Percentiles rank a stretch among this genome's conserved stretches.
These are phyloP conservation scores for Monosporascus ibericus DNA, from an alignment of 2,329 filamentous ascomycete species.

Conservation along the genomic window DNA sequence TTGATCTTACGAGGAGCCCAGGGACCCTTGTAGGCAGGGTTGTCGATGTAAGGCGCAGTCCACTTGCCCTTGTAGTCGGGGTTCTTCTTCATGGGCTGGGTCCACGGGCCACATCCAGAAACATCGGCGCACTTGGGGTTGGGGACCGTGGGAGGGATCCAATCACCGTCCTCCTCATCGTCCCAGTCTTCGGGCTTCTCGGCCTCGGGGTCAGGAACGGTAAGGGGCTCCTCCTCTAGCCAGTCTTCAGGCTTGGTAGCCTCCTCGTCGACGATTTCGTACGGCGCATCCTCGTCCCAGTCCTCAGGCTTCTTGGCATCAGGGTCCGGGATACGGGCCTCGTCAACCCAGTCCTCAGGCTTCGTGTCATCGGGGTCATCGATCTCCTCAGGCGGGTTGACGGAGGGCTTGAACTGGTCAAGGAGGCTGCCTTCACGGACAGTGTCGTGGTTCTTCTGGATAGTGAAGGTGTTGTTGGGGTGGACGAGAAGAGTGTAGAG, in stretches of 20 bases:
- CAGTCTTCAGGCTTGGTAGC: constrained; percentile 91
- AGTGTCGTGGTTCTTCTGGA: constrained; percentile 84
- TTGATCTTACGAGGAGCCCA: constrained; percentile 95
- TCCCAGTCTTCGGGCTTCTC: constrained; percentile 99
- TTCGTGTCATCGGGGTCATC: constrained; percentile 91
- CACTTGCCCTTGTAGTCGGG: constrained; percentile 99
- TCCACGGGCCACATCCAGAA: constrained; percentile 92
- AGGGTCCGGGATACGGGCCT: constrained; percentile 84
- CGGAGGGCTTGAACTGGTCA: constrained; percentile 86
- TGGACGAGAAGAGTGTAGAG: constrained; percentile 96
- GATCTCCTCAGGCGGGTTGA: constrained; percentile 93
- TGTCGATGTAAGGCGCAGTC: constrained; percentile 87
- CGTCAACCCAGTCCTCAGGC: constrained; percentile 93
- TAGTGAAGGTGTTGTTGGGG: constrained; percentile 90
- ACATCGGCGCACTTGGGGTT: constrained; percentile 95
- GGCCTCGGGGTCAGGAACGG: constrained; percentile 85
- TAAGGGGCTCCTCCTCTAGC: constrained; percentile 82
- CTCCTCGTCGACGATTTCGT: constrained; percentile 90
- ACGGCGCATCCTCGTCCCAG: constrained; percentile 98
- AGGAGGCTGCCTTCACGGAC: constrained; percentile 86
- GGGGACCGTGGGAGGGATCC: constrained; percentile 80
- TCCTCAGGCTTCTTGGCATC: constrained; percentile 95
- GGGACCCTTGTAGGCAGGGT: constrained; percentile 94
- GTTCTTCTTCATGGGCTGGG: constrained; percentile 88
- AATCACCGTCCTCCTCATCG: constrained; percentile 98